A percentile compares a stretch with the other conserved stretches of the same genome.
phyloP scores from a whole-genome alignment of 2,329 filamentous ascomycete genomes.

The Aspergillus sp. region DNA sequence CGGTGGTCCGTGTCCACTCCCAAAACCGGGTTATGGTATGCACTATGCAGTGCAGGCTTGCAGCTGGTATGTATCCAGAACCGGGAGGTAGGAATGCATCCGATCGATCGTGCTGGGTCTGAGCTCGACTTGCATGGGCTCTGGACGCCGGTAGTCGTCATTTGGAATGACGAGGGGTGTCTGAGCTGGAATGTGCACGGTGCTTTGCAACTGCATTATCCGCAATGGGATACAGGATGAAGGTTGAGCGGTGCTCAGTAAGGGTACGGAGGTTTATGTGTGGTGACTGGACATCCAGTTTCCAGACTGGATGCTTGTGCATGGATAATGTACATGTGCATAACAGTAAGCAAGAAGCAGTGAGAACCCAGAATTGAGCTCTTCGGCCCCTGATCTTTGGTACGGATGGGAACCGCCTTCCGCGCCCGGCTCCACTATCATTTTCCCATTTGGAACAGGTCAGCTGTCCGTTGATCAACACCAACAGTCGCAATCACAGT shows the following conservation, averaged over 20 bases:
- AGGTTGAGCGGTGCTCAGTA: not conserved
- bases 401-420: not conserved
- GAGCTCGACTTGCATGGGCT: not conserved
- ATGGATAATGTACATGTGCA: not conserved
- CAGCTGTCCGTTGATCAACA: not conserved
- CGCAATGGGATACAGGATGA: not conserved
- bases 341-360: not conserved
- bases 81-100: slow-evolving; percentile 10
- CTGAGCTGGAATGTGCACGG: not conserved
- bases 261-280: not conserved
- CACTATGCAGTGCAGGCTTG: slow-evolving; percentile 8
- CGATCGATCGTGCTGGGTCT: slow-evolving; percentile 11
- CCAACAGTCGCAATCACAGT: not conserved
- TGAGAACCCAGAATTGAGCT: not conserved
- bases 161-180: not conserved
- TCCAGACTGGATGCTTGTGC: not conserved
- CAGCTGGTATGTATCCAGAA: slow-evolving; percentile 19
- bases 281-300: not conserved
- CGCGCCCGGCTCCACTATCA: not conserved
- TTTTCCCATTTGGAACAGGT: not conserved
- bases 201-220: not conserved
- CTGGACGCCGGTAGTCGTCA: not conserved
- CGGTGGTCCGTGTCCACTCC: not conserved
- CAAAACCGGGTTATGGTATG: too few relatives aligned
- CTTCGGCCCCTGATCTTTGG: not conserved